These are phyloP conservation scores for Trypanosoma melophagium DNA, from an alignment of 208 protist species.

Conservation along the genomic window DNA sequence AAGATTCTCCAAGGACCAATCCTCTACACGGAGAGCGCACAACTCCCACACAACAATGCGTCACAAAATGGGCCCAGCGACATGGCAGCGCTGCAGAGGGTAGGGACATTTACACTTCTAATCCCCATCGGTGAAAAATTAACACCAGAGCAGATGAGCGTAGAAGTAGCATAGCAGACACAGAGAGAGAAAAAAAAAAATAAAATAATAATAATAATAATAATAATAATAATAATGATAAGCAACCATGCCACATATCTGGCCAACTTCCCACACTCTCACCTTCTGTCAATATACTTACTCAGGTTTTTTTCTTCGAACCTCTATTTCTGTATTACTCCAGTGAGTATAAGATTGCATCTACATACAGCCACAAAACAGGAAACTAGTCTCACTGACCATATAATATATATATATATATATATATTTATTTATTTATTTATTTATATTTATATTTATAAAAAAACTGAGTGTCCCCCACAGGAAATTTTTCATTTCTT, in stretches of 20 bases:
- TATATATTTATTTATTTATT: too few species aligned
- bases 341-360: too few species aligned
- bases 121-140: conserved; percentile 3
- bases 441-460: neutral
- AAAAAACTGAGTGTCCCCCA: too few species aligned
- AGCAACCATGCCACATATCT: too few species aligned
- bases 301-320: too few species aligned
- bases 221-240: too few species aligned
- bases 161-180: too few species aligned
- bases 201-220: conserved; percentile 6
- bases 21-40: conserved; percentile 68
- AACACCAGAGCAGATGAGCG: conserved; percentile 1
- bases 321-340: too few species aligned
- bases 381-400: neutral
- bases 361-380: too few species aligned
- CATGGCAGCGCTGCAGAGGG: neutral
- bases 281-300: too few species aligned
- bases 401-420: conserved; percentile 4
- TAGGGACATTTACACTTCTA: conserved; percentile 17
- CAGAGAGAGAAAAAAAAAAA: conserved; percentile 15
- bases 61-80: conserved; percentile 10
- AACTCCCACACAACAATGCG: conserved; percentile 76
- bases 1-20: conserved; percentile 49
- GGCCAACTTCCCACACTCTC: too few species aligned
- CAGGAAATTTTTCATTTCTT: neutral